These are phyloP conservation scores for Withania somnifera DNA, from an alignment of 305 asterid species.

Conservation along the genomic window DNA sequence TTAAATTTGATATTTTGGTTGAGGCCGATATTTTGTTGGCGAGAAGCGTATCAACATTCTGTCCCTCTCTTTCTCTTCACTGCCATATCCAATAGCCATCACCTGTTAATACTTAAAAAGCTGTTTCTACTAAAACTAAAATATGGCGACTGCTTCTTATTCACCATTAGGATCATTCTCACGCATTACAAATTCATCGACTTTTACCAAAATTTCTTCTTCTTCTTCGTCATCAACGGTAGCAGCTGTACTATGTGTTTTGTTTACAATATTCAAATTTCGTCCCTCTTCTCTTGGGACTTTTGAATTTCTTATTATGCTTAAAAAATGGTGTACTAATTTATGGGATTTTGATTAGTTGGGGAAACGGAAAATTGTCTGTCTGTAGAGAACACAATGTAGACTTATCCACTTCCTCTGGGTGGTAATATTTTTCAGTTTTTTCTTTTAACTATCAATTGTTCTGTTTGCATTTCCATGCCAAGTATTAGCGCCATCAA, in stretches of 20 bases:
- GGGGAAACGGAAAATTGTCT: neutral
- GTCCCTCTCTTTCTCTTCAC: too few species aligned
- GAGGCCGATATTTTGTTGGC: too few species aligned
- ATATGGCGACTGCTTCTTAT: slow-evolving; percentile 30
- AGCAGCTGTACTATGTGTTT: neutral
- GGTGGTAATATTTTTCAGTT: neutral
- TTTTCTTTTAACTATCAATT: too few species aligned
- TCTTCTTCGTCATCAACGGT: neutral
- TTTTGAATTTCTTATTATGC: neutral
- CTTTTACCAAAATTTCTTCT: neutral
- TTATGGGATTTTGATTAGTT: neutral
- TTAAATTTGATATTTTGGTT: too few species aligned
- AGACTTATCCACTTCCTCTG: neutral
- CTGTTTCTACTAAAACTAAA: neutral
- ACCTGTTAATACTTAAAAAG: too few species aligned
- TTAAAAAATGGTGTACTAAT: neutral
- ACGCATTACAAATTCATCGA: slow-evolving; percentile 5
- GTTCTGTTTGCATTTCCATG: too few species aligned
- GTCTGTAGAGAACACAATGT: neutral
- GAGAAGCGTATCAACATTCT: too few species aligned
- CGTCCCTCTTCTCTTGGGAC: neutral
- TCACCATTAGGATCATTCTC: slow-evolving; percentile 33
- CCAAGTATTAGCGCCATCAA: too few species aligned
- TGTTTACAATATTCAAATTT: neutral
- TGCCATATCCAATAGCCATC: too few species aligned